Conservation (phyloP, 192 early-diverging fungal genomes). For the Coemansia sp. region DNA sequence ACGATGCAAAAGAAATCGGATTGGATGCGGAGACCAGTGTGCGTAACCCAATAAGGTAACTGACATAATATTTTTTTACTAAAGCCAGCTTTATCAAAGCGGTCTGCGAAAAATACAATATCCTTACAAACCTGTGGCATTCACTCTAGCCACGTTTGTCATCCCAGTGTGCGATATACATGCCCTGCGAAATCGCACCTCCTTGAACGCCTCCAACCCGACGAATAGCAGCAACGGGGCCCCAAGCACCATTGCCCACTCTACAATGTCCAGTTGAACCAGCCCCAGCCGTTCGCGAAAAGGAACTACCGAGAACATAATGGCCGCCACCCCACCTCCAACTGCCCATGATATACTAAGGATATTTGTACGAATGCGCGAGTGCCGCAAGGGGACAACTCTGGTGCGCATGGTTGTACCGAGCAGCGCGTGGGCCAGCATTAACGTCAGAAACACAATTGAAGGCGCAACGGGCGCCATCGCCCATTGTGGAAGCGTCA, state of each 20-base stretch:
- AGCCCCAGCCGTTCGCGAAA: constrained; percentile 29
- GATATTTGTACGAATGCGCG: background rate
- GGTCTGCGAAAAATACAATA: background rate
- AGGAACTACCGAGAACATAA: constrained; percentile 15
- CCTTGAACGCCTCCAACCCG: constrained; percentile 32
- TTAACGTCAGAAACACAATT: constrained; percentile 41
- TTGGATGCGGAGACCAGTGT: background rate
- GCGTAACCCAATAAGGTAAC: constrained; percentile 2
- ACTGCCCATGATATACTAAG: constrained; percentile 22
- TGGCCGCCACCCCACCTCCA: constrained; percentile 12
- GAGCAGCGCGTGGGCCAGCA: constrained; percentile 32
- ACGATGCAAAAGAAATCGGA: background rate
- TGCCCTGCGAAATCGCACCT: constrained; percentile 6
- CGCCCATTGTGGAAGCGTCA: constrained; percentile 42
- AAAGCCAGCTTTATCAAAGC: background rate
- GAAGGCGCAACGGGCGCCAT: constrained; percentile 37
- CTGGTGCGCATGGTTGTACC: constrained; percentile 35
- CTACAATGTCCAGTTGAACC: constrained; percentile 29
- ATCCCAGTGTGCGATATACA: background rate
- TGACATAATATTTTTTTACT: background rate
- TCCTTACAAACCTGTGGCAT: background rate
- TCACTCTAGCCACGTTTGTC: background rate
- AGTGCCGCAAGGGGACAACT: constrained; percentile 23
- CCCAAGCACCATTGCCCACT: constrained; percentile 28
- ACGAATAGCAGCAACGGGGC: constrained; percentile 32